Evolutionary conservation across 2,329 filamentous ascomycete genomes (phyloP), one percentile per base, ranked within the genome.

Genomic region (Diaporthe vexans): DNA sequence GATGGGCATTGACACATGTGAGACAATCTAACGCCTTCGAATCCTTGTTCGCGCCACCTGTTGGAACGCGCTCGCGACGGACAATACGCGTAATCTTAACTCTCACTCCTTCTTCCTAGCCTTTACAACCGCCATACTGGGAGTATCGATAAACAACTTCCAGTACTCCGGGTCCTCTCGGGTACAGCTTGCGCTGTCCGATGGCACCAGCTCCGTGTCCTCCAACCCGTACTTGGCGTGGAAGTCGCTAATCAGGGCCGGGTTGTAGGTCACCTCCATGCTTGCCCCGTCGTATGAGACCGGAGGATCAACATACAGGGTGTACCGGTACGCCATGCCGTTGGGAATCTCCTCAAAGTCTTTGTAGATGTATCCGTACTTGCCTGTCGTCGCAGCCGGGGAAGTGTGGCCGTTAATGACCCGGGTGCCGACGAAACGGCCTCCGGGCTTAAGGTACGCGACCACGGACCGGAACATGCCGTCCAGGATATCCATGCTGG

Each of bases 391-490:
- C 9, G 54, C 57, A 15, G 56, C 73, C 17, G 61, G 61, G 26
- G 70, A 65, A 4, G 54, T 48, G 11, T 71, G 73, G 10, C 59
- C 67, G 56, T 73, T 59, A 5, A 75, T 57, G 48, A 74, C 74
- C 8, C 77, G 71, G 7, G 76, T 69, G n/a, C 78, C 74, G 26
- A 79, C 52, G 58, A 78, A 77, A 1, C 73, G 72, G 3, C 78
- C 78, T 15, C 78, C 76, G 24, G 76, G 76, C 67, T 77, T 78
- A 24, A 79, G 68, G 57, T 75, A 73, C 11, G 59, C 61, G 19
- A 59, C 67, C 24, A 72, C 58, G 71, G 77, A 78, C 15, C 73
- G 73, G 52, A 76, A 76, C 75, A 79, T 78, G 63, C 61, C 76
- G 56, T 79, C 77, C 37, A 77, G 67, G 72, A 48, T 72, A 3